Evolutionary conservation across 768 basidiomycete species (phyloP).

Genomic region (Trametes cinnabarina): DNA sequence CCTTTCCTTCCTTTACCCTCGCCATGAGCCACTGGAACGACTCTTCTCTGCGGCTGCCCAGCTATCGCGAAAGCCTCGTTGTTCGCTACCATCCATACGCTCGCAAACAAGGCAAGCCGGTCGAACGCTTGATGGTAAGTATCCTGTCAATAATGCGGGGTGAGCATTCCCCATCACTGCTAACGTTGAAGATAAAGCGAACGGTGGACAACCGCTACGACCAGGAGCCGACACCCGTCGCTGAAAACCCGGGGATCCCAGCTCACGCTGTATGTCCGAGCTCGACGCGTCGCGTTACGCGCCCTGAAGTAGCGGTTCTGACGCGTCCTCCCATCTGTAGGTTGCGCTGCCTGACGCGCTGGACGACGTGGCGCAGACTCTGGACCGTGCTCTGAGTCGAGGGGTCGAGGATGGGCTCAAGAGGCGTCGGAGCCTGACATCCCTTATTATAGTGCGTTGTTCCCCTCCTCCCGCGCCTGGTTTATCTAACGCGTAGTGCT

Average conservation of each 20-base stretch:
- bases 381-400: slow-evolving; percentile 1
- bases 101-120: neutral
- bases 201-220: slow-evolving; percentile 11
- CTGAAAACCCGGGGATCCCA: neutral
- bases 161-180: neutral
- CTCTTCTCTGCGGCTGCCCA: slow-evolving; percentile 12
- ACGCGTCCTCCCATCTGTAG: neutral
- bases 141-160: neutral
- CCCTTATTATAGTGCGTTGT: slow-evolving; percentile 18
- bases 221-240: neutral
- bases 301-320: neutral
- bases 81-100: slow-evolving; percentile 17
- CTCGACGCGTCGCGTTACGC: too few relatives aligned
- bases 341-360: neutral
- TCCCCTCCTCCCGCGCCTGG: neutral
- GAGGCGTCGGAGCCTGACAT: slow-evolving; percentile 11
- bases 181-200: neutral
- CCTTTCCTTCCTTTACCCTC: slow-evolving; percentile 15
- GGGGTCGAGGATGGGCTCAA: neutral
- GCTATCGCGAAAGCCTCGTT: slow-evolving; percentile 16
- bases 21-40: slow-evolving; percentile 6
- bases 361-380: neutral
- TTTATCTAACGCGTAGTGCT: neutral
- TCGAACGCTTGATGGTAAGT: slow-evolving; percentile 11
- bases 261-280: too few relatives aligned